Evolutionary conservation across 2,329 filamentous ascomycete species (phyloP).

Genomic region (Cordyceps farinosa): DNA sequence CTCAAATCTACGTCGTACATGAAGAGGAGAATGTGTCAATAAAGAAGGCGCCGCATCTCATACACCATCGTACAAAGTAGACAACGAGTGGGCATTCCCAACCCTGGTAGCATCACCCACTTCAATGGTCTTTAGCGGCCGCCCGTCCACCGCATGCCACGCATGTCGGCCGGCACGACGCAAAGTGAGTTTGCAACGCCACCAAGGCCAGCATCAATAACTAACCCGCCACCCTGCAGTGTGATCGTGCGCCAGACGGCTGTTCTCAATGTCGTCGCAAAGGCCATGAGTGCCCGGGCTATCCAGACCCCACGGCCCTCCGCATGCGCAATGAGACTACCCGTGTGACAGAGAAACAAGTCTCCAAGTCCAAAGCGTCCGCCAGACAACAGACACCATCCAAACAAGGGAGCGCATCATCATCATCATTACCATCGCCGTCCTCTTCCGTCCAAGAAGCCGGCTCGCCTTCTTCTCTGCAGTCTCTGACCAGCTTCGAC

Average conservation of each 20-base stretch:
- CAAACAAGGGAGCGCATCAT: not conserved
- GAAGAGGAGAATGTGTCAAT: not conserved
- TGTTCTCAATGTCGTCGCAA: constrained; percentile 30
- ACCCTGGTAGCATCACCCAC: not conserved
- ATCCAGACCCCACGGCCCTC: constrained; percentile 25
- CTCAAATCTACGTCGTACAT: not conserved
- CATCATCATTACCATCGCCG: not conserved
- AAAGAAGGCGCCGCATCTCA: not conserved
- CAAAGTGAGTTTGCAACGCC: constrained; percentile 22
- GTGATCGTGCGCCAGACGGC: constrained; percentile 25
- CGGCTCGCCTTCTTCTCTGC: not conserved
- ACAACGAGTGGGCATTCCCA: not conserved
- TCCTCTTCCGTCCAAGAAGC: not conserved
- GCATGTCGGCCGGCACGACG: constrained; percentile 26
- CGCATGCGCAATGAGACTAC: constrained; percentile 28
- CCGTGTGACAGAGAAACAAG: constrained; percentile 19
- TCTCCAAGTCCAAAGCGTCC: constrained; percentile 16
- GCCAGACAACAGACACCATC: not conserved
- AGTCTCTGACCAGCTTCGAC: not conserved
- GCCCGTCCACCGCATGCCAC: constrained; percentile 28
- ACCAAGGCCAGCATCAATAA: not conserved
- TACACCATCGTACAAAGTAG: not conserved
- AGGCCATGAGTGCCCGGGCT: constrained; percentile 25
- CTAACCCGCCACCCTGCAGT: constrained; percentile 20
- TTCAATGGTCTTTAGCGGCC: constrained; percentile 29